These are phyloP conservation scores for Phytophthora ramorum DNA, from an alignment of 352 stramenopile species.

Conservation along the genomic window DNA sequence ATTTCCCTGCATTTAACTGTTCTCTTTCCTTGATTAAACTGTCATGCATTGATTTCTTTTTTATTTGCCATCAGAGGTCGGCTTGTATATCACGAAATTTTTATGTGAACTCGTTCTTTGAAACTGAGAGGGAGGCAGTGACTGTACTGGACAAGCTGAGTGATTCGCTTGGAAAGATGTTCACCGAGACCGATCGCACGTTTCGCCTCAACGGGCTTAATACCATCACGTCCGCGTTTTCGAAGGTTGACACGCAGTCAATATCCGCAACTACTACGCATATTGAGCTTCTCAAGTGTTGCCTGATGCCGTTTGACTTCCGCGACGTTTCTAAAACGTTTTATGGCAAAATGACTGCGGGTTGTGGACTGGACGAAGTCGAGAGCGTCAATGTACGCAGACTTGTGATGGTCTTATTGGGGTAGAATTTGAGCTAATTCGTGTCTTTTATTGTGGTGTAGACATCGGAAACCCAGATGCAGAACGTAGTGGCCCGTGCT, in stretches of 20 bases:
- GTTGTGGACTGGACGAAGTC: background rate
- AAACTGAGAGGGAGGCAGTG: too few species aligned
- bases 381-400: background rate
- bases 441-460: background rate
- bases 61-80: too few species aligned
- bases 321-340: constrained; percentile 3
- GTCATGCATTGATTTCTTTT: too few species aligned
- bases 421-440: background rate
- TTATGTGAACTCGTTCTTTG: too few species aligned
- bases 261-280: background rate
- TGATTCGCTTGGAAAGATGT: too few species aligned
- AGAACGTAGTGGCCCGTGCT: constrained; percentile 1
- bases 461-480: background rate
- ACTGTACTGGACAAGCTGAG: too few species aligned
- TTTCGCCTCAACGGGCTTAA: background rate
- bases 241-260: background rate
- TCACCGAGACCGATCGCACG: too few species aligned
- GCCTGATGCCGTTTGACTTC: background rate
- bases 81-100: too few species aligned
- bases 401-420: background rate
- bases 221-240: background rate
- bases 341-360: background rate
- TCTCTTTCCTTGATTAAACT: too few species aligned
- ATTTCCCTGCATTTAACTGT: too few species aligned
- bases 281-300: constrained; percentile 10